These are phyloP conservation scores for Acidomyces sp. DNA, from an alignment of 495 filamentous ascomycete genomes.

Conservation along the genomic window DNA sequence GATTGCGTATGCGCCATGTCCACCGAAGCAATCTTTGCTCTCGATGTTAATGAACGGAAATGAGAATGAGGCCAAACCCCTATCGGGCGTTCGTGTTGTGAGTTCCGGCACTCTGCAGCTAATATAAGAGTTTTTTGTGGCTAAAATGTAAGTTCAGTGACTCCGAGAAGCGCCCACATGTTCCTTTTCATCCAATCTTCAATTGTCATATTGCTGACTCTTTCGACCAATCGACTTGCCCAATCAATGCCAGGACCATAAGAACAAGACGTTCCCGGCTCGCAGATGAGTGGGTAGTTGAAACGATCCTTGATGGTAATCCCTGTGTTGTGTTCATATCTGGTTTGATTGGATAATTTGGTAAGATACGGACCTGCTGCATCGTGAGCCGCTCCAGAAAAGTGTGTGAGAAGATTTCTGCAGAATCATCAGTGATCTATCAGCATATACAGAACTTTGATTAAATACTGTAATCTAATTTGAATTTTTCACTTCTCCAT, in stretches of 20 bases:
- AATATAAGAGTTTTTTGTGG: slow-evolving; percentile 18
- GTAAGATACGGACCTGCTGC: slow-evolving; percentile 2
- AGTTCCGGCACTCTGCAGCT: slow-evolving; percentile 15
- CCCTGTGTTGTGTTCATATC: not conserved
- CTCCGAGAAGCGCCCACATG: slow-evolving; percentile 36
- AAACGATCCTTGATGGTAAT: slow-evolving; percentile 8
- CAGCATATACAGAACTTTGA: not conserved
- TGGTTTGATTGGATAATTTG: slow-evolving; percentile 4
- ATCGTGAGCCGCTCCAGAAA: slow-evolving; percentile 16
- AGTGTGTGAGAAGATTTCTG: slow-evolving; percentile 21
- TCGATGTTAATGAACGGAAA: slow-evolving; percentile 21
- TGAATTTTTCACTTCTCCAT: slow-evolving; percentile 7
- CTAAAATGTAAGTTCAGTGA: slow-evolving; percentile 32
- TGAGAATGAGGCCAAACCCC: slow-evolving; percentile 16
- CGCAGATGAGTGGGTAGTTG: slow-evolving; percentile 24
- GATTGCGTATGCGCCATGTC: slow-evolving; percentile 38
- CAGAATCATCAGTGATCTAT: not conserved
- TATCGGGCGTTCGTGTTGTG: slow-evolving; percentile 9
- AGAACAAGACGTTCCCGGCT: slow-evolving; percentile 24
- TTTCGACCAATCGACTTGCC: slow-evolving; percentile 14
- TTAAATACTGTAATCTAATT: slow-evolving; percentile 17
- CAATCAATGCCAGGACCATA: slow-evolving; percentile 21
- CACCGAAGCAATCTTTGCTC: slow-evolving; percentile 35
- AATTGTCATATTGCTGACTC: slow-evolving; percentile 22
- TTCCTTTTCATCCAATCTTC: slow-evolving; percentile 35